A percentile compares a stretch with the other conserved stretches of the same genome.
Conservation (phyloP, 148 eudicot genomes). For the Vaccinium corymbosum region DNA sequence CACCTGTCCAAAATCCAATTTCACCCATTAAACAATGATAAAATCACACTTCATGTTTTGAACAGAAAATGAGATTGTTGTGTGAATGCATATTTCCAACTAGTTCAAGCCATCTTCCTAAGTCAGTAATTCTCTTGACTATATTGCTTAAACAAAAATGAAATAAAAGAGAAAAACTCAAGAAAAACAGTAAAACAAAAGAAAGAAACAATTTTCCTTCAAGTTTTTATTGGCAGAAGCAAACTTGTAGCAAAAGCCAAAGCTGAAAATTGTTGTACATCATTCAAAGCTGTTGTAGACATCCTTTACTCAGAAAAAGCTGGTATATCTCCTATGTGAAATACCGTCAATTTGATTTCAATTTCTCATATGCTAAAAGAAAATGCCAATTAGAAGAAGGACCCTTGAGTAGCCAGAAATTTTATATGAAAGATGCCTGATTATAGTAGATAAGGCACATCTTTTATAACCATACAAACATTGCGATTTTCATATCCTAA, state of each 20-base stretch:
- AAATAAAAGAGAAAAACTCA: background rate
- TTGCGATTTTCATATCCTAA: background rate
- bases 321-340: background rate
- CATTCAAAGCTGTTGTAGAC: background rate
- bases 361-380: background rate
- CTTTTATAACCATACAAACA: background rate
- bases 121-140: too few species aligned
- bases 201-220: background rate
- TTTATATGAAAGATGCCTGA: background rate
- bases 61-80: background rate
- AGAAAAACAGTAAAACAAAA: background rate
- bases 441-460: background rate
- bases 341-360: background rate
- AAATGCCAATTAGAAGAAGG: background rate
- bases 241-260: background rate
- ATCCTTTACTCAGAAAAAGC: background rate
- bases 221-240: background rate
- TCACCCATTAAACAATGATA: background rate
- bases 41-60: background rate
- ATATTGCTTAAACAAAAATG: background rate
- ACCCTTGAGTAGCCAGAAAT: background rate
- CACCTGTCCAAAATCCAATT: slow-evolving; percentile 67
- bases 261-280: background rate
- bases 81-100: background rate
- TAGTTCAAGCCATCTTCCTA: background rate